Evolutionary conservation across 1,284 basidiomycete species (phyloP), one percentile per base, ranked within the genome.

Genomic region (Cryptococcus sp.): DNA sequence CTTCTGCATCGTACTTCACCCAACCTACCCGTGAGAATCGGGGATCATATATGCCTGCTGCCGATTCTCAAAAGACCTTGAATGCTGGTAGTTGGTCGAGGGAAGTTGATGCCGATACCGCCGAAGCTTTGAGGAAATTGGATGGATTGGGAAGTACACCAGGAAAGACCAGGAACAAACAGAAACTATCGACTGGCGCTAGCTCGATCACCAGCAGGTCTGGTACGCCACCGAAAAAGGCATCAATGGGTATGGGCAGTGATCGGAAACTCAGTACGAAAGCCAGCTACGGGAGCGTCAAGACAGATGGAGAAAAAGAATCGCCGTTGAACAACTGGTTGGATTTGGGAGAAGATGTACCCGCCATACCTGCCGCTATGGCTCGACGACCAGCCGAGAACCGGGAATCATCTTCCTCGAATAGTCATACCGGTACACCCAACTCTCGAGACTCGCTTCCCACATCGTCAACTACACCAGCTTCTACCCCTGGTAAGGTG

Each of bases 51-150:
- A 16, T 25, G 21, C 42, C 43, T 19, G 54, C 45, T 34, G 52
- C 32, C 37, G 60, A 48, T 41, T 37, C 51, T 4, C 36, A 39
- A 16, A 39, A 39, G 36, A 19, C 36, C 14, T 22, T 41, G 21
- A 55, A 48, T 31, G 43, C 22, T n/a, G 28, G 48, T 14, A 24
- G 46, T 13, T 43, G 36, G 23, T 36, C 23, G 11, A 31, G 53
- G 23, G 64, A 64, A 5, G 57, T 64, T 47, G 88, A 94, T 64
- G 85, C 91, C 56, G 86, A 86, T 16, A 93, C 94, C 1, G 87
- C 85, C 3, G 91, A 96, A 67, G 91, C 91, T 3, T 79, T 98
- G 46, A 83, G 93, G 50, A 96, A 96, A 75, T 77, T 98, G 22
- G 96, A 98, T 65, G 94, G 94, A 1, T 74, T 98, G 13, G 83